Conservation (phyloP, 2,329 filamentous ascomycete species). For the Stagonosporopsis vannaccii region DNA sequence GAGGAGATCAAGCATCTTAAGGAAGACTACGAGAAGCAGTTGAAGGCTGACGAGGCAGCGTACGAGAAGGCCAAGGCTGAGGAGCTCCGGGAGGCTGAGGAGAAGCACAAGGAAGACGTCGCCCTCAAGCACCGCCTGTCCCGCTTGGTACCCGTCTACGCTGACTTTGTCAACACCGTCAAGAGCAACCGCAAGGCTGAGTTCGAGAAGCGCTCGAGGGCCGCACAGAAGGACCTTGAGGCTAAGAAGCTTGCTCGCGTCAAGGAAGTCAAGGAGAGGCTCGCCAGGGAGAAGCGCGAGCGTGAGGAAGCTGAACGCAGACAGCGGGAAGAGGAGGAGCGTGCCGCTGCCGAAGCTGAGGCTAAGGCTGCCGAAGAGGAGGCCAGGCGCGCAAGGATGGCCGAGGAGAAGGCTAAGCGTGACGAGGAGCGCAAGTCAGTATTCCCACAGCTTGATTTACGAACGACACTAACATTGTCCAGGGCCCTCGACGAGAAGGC, state of each 20-base stretch:
- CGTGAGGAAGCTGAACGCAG: constrained; percentile 82
- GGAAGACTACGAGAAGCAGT: constrained; percentile 84
- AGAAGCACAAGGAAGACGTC: constrained; percentile 90
- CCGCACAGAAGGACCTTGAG: constrained; percentile 91
- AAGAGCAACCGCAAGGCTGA: constrained; percentile 89
- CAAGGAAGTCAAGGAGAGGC: constrained; percentile 85
- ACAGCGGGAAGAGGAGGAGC: constrained; percentile 85
- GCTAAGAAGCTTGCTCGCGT: constrained; percentile 86
- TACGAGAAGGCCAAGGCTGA: constrained; percentile 82
- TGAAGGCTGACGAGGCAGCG: constrained; percentile 76
- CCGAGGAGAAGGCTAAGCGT: constrained; percentile 71
- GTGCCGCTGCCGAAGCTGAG: constrained; percentile 79
- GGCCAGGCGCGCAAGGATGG: constrained; percentile 75
- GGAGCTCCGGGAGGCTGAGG: constrained; percentile 79
- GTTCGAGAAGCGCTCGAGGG: constrained; percentile 91
- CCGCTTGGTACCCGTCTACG: constrained; percentile 84
- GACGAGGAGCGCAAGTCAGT: constrained; percentile 67
- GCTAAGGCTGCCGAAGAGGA: constrained; percentile 82
- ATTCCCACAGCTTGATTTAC: neutral
- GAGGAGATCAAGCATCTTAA: constrained; percentile 93
- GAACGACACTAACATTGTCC: constrained; percentile 11
- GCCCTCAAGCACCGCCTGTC: constrained; percentile 92
- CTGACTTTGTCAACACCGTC: constrained; percentile 80
- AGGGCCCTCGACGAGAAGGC: constrained; percentile 70
- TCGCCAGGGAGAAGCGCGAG: constrained; percentile 82